Percentiles rank a stretch among this genome's conserved stretches.
Conservation (phyloP, 2,329 filamentous ascomycete species). For the Aspergillus amoenus region DNA sequence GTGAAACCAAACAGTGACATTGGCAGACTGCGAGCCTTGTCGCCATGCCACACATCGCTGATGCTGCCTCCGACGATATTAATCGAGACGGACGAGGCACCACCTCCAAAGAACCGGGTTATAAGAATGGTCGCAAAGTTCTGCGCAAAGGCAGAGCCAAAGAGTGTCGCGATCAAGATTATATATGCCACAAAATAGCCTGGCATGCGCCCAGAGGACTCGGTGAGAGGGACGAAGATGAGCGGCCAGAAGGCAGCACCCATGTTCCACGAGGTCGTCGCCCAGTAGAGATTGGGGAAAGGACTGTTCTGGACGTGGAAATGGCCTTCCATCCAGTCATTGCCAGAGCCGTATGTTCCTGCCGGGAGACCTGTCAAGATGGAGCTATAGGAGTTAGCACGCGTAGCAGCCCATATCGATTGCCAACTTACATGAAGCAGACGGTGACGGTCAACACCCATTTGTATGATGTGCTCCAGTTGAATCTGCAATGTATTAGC, state of each 20-base stretch:
- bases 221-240: conserved; percentile 38
- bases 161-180: conserved; percentile 42
- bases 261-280: conserved; percentile 39
- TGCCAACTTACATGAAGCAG: conserved; percentile 39
- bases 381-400: conserved; percentile 25
- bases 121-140: conserved; percentile 49
- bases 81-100: conserved; percentile 44
- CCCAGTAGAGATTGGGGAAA: conserved; percentile 36
- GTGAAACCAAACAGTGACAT: conserved; percentile 47
- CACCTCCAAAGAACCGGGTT: conserved; percentile 46
- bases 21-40: conserved; percentile 40
- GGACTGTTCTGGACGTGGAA: conserved; percentile 37
- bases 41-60: conserved; percentile 38
- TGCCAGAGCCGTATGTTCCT: conserved; percentile 40
- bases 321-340: conserved; percentile 28
- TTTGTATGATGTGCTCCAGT: conserved; percentile 43
- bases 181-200: conserved; percentile 46
- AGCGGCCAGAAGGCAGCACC: conserved; percentile 40
- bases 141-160: conserved; percentile 44
- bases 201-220: conserved; percentile 45
- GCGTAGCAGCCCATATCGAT: fast-evolving
- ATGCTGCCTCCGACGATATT: conserved; percentile 41
- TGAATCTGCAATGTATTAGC: conserved; percentile 32
- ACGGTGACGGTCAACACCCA: conserved; percentile 44
- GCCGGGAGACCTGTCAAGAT: conserved; percentile 44